A percentile compares a stretch with the other conserved stretches of the same genome.
These are phyloP conservation scores for Papiliotrema flavescens DNA, from an alignment of 1,284 basidiomycete genomes.

Conservation along the genomic window DNA sequence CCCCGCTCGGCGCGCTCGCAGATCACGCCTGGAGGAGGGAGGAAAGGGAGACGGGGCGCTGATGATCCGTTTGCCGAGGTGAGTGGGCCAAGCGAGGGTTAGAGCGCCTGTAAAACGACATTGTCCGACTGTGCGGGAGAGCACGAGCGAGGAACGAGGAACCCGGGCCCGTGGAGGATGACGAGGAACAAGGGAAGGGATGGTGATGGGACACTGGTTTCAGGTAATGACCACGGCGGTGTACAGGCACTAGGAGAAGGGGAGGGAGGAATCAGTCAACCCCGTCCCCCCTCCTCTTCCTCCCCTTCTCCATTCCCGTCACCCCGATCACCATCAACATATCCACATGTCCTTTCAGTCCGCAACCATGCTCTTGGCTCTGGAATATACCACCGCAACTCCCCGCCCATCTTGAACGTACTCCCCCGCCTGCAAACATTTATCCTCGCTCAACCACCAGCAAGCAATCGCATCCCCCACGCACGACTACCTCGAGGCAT, in stretches of 20 bases:
- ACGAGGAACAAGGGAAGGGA: background rate
- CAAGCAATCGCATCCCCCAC: constrained; percentile 25
- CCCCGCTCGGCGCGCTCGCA: background rate
- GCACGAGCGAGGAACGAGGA: no score
- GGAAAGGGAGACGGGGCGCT: background rate
- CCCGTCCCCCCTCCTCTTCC: background rate
- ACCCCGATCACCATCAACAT: background rate
- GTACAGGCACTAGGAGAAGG: background rate
- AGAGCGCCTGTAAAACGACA: no score
- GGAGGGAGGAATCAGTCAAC: background rate
- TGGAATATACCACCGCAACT: background rate
- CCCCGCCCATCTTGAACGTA: background rate
- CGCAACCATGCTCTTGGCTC: no score
- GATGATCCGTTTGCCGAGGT: background rate
- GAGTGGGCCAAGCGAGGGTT: background rate
- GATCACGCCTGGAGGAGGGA: background rate
- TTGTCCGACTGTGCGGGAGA: no score
- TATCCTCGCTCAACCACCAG: constrained; percentile 15
- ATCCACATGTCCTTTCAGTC: background rate
- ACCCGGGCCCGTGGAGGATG: no score
- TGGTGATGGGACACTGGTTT: background rate
- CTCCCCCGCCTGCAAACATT: no score
- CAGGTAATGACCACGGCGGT: background rate
- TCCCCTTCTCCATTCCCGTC: background rate
- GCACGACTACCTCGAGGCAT: constrained; percentile 33